Evolutionary conservation across 1,139 yeast genomes (phyloP).

Genomic region (Geotrichum aggregatum): DNA sequence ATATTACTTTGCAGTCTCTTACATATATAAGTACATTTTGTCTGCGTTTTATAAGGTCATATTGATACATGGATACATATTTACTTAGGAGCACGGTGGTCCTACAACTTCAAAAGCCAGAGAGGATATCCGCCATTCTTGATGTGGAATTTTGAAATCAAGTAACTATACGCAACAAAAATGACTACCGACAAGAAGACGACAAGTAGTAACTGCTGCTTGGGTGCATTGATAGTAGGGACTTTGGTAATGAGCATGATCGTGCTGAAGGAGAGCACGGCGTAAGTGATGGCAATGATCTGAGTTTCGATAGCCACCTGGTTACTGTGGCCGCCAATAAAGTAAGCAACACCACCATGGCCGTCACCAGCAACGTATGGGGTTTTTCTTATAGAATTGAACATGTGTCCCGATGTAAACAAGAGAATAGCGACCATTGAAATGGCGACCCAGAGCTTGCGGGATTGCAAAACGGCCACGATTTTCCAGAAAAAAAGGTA

Average conservation of each 20-base stretch:
- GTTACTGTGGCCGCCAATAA: conserved; percentile 62
- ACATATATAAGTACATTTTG: neutral
- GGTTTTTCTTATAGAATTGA: conserved; percentile 73
- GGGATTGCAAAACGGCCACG: conserved; percentile 38
- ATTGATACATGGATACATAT: neutral
- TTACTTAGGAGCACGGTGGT: too few relatives aligned
- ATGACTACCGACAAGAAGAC: conserved; percentile 41
- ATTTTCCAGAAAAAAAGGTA: conserved; percentile 35
- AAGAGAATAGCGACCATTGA: conserved; percentile 60
- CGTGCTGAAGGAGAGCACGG: conserved; percentile 40
- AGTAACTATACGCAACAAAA: conserved; percentile 48
- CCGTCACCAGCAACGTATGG: conserved; percentile 61
- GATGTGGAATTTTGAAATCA: conserved; percentile 50
- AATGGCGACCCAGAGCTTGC: conserved; percentile 62
- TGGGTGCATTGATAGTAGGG: conserved; percentile 45
- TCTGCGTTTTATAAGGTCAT: neutral
- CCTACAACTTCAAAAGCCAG: conserved; percentile 20
- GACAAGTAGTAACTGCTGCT: conserved; percentile 48
- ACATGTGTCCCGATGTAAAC: conserved; percentile 90
- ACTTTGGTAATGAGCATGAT: conserved; percentile 49
- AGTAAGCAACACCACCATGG: conserved; percentile 58
- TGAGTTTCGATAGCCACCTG: conserved; percentile 66
- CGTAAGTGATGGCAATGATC: conserved; percentile 42
- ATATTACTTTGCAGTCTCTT: too few relatives aligned
- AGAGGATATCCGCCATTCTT: conserved; percentile 49